These are phyloP conservation scores for Catharanthus roseus DNA, from an alignment of 257 asterid genomes.

Conservation along the genomic window DNA sequence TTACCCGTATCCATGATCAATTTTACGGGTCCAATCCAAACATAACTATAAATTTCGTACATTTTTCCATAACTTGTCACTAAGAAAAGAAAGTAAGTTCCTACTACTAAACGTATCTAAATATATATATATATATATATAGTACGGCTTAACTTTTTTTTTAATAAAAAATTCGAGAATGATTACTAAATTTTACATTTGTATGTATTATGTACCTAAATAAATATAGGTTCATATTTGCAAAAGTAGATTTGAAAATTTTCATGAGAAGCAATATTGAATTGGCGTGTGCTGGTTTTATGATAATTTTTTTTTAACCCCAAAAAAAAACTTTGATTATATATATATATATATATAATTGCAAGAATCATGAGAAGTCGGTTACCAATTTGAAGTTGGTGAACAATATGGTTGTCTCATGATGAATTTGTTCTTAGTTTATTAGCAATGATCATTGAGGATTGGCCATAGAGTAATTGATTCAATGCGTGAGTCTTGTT, in stretches of 20 bases:
- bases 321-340: neutral
- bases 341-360: no score
- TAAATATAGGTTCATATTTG: no score
- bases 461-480: neutral
- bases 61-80: neutral
- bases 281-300: neutral
- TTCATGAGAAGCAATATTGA: neutral
- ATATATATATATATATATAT: no score
- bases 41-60: neutral
- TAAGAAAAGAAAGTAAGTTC: neutral
- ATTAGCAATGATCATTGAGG: neutral
- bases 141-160: no score
- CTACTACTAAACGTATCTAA: neutral
- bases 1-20: slow-evolving; percentile 1
- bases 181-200: no score
- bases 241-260: neutral
- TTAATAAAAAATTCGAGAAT: no score
- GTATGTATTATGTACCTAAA: no score
- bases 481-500: slow-evolving; percentile 7
- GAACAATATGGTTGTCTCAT: slow-evolving; percentile 3
- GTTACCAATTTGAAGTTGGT: slow-evolving; percentile 17
- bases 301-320: neutral
- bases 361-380: slow-evolving; percentile 16
- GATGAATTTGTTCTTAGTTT: slow-evolving; percentile 11
- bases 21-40: slow-evolving; percentile 7